Base-by-base conservation (phyloP, 495 filamentous ascomycete species). In the Aspergillus carlsbadensis region DNA sequence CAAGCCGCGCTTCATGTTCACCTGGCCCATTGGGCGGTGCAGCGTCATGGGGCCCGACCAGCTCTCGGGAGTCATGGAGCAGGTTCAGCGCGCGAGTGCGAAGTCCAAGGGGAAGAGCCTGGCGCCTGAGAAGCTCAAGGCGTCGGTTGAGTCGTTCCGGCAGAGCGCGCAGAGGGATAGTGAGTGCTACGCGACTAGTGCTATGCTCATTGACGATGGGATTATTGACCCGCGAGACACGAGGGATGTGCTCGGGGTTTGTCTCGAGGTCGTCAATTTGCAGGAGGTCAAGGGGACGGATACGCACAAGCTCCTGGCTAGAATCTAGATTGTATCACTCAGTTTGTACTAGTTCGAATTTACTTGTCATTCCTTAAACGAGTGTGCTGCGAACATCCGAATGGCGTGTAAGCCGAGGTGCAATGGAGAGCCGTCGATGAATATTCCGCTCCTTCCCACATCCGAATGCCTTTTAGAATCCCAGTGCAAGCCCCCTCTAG, bases 191-290 rank as follows among this genome's bases (percentile, higher is more conserved):
- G 51, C 59, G 2, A 71, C 69, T 11, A 69, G 66, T 33, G 59
- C 65, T 21, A 57, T 58, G 57, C 43, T 71, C 45, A 58, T 71
- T 35, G 69, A 71, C 48, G 69, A 71, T 61, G 69, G 69, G 13
- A 59, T 71, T 34, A 68, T 71, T 56, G 69, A 71, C 35, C 69
- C 69, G 7, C 46, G 69, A 35, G 69, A 71, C 54, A 71, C 69
- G 35, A 44, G 69, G 15, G 65, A 71, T 59, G 63, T 71, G 8
- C 26, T 70, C 42, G 69, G 66, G 2, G 63, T 71, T 56, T 71
- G 69, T 54, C 53, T 71, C 41, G 69, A 71, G 47, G 61, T 66
- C n/a, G 69, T 68, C 13, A 53, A 11, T 5, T 10, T 60, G 10
- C 57, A 51, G 20, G 57, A 55, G 2, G 59, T 68, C 3, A 53